Percentiles rank a stretch among this genome's conserved stretches.
Conservation (phyloP, 2,329 filamentous ascomycete genomes). For the Westerdykella sp. region DNA sequence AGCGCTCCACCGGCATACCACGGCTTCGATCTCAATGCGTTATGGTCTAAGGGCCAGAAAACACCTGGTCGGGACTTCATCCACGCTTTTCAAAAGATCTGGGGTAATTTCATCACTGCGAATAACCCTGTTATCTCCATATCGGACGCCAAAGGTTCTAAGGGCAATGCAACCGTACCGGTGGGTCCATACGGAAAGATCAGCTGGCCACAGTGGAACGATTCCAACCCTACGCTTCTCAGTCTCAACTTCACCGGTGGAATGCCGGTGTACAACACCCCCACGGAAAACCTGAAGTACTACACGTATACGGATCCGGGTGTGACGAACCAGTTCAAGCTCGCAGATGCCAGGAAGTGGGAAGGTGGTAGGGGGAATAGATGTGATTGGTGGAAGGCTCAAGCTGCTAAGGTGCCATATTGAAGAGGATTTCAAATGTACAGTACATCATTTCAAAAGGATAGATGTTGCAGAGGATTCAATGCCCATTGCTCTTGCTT, state of each 20-base stretch:
- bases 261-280: constrained; percentile 9
- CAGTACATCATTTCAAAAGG: too few relatives aligned
- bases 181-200: constrained; percentile 13
- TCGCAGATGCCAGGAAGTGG: constrained; percentile 24
- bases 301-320: constrained; percentile 27
- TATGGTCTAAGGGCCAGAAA: constrained; percentile 20
- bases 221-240: constrained; percentile 14
- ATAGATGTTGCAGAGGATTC: too few relatives aligned
- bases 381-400: constrained; percentile 26
- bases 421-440: constrained; percentile 1
- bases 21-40: constrained; percentile 28
- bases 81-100: constrained; percentile 29
- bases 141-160: constrained; percentile 21
- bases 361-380: constrained; percentile 27
- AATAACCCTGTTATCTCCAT: constrained; percentile 24
- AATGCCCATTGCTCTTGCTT: too few relatives aligned
- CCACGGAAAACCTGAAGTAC: constrained; percentile 22
- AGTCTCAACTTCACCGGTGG: constrained; percentile 30
- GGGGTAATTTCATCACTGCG: constrained; percentile 27
- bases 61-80: constrained; percentile 25
- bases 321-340: constrained; percentile 23
- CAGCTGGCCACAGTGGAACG: constrained; percentile 24
- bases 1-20: constrained; percentile 25
- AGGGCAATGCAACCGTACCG: constrained; percentile 18
- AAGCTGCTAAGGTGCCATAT: constrained; percentile 11